These are phyloP conservation scores for Chrysosporium keratinophilum DNA, from an alignment of 2,329 filamentous ascomycete species.

Conservation along the genomic window DNA sequence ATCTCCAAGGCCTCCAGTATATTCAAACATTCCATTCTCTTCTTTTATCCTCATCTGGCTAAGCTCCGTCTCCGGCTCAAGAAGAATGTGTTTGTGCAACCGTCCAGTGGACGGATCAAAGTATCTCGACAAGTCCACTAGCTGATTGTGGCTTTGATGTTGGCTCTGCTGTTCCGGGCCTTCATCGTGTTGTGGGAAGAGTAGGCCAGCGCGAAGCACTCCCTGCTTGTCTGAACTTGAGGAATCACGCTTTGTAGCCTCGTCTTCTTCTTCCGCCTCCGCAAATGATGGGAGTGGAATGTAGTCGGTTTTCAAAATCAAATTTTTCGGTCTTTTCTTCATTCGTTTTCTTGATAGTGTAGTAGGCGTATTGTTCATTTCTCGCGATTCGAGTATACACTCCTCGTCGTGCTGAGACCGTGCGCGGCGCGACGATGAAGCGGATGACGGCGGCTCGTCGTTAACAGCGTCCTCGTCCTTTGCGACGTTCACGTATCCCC, in stretches of 20 bases:
- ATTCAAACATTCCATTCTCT: neutral
- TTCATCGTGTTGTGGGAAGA: neutral
- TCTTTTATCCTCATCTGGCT: conserved; percentile 8
- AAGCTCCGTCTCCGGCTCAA: conserved; percentile 9
- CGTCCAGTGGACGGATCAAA: conserved; percentile 18
- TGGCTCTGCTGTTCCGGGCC: neutral
- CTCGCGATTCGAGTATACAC: neutral
- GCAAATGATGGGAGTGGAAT: neutral
- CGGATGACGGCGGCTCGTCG: neutral
- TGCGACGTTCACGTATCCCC: conserved; percentile 15
- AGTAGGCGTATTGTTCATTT: neutral
- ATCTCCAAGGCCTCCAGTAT: conserved; percentile 4
- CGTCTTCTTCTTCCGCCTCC: neutral
- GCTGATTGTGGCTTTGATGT: neutral
- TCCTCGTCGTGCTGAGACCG: conserved; percentile 1
- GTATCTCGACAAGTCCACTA: conserved; percentile 16
- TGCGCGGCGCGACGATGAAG: neutral
- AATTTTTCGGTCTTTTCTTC: conserved; percentile 2
- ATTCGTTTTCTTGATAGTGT: neutral
- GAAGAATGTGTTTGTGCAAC: conserved; percentile 14
- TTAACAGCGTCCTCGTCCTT: conserved; percentile 15
- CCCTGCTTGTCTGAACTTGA: neutral
- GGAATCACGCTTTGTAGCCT: neutral
- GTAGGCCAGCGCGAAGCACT: neutral
- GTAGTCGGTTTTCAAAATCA: neutral